A percentile compares a stretch with the other conserved stretches of the same genome.
phyloP scores from a whole-genome alignment of 2,329 filamentous ascomycete species.

The Orbilia quercus region DNA sequence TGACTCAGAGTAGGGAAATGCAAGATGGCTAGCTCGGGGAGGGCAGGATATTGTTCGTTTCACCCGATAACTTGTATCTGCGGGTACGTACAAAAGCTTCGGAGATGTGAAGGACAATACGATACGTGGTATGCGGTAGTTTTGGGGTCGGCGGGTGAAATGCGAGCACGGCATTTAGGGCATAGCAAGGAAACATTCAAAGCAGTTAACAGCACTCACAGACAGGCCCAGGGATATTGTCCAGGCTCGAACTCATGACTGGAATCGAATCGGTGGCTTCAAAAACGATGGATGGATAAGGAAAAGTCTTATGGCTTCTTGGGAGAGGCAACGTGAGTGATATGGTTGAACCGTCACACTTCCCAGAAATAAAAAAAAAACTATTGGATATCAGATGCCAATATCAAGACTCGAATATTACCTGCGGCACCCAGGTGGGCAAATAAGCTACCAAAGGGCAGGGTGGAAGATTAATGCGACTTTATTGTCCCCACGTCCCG shows the following conservation, averaged over 20 bases:
- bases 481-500: conserved; percentile 47
- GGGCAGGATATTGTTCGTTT: conserved; percentile 15
- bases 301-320: conserved; percentile 28
- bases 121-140: conserved; percentile 8
- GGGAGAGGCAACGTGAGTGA: conserved; percentile 15
- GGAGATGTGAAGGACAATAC: conserved; percentile 28
- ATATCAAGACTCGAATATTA: conserved; percentile 23
- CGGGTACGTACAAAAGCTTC: conserved; percentile 7
- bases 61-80: conserved; percentile 20
- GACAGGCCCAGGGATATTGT: conserved; percentile 27
- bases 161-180: conserved; percentile 27
- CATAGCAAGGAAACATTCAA: conserved; percentile 24
- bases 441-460: conserved; percentile 11
- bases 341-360: conserved; percentile 21
- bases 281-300: conserved; percentile 23
- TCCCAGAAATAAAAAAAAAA: conserved; percentile 2
- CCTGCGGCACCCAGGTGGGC: conserved; percentile 21
- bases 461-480: conserved; percentile 39
- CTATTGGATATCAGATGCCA: conserved; percentile 4
- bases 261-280: conserved; percentile 27
- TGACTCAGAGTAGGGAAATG: conserved; percentile 32
- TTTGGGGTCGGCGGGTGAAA: conserved; percentile 10
- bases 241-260: conserved; percentile 30
- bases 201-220: conserved; percentile 45
- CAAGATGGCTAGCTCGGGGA: conserved; percentile 15